These are phyloP conservation scores for Combretum micranthum DNA, from an alignment of 345 rosid species.

Conservation along the genomic window DNA sequence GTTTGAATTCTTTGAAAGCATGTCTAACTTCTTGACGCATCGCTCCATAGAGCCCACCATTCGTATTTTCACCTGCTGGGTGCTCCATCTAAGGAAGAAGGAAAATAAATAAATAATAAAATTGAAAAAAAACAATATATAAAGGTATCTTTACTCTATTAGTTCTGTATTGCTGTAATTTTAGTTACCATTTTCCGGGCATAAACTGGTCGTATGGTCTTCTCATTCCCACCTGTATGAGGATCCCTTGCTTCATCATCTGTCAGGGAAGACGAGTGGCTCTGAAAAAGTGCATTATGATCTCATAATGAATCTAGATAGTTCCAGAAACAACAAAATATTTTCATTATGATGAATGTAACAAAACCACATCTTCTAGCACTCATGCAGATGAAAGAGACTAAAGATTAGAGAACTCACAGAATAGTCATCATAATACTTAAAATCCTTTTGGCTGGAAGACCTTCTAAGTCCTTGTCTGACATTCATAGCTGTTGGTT, in stretches of 20 bases:
- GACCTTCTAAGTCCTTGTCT: conserved; percentile 59
- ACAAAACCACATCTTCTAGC: too few species aligned
- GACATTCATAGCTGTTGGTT: conserved; percentile 31
- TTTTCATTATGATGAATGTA: too few species aligned
- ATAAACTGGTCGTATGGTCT: conserved; percentile 62
- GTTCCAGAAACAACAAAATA: conserved; percentile 1
- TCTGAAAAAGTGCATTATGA: conserved; percentile 36
- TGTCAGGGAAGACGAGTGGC: conserved; percentile 80
- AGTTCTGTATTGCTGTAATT: background rate
- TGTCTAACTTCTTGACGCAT: conserved; percentile 66
- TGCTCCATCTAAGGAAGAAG: conserved; percentile 36
- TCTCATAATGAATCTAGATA: background rate
- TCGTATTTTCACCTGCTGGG: conserved; percentile 36
- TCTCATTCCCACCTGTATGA: conserved; percentile 41
- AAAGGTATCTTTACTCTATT: background rate
- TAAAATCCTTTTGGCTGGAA: conserved; percentile 63
- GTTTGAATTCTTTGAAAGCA: conserved; percentile 63
- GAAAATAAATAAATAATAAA: conserved; percentile 11
- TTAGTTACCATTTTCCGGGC: conserved; percentile 62
- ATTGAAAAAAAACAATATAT: too few species aligned
- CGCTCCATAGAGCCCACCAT: conserved; percentile 41
- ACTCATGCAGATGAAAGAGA: too few species aligned
- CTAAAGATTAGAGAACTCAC: conserved; percentile 34
- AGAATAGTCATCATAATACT: conserved; percentile 73
- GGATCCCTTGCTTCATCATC: conserved; percentile 76